phyloP scores from a whole-genome alignment of 2,329 filamentous ascomycete species.

The Xylariaceae sp. region DNA sequence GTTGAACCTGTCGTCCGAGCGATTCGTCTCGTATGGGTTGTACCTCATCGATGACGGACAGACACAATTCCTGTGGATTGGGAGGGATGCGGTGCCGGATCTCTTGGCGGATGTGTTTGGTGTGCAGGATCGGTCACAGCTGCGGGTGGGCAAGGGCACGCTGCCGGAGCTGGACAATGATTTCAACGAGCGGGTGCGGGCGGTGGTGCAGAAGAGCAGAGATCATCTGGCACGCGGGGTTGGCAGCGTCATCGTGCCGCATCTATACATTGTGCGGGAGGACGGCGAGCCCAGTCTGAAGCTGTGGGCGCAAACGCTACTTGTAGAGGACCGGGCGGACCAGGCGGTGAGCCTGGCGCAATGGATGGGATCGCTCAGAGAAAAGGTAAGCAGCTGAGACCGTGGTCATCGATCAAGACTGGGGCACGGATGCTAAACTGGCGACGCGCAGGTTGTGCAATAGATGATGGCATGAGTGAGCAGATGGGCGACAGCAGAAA shows the following conservation, averaged over 20 bases:
- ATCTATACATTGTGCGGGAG: conserved; percentile 89
- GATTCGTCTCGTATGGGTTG: conserved; percentile 81
- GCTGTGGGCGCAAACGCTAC: conserved; percentile 92
- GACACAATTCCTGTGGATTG: conserved; percentile 96
- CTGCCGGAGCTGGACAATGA: conserved; percentile 89
- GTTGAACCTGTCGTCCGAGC: conserved; percentile 81
- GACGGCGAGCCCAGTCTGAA: conserved; percentile 94
- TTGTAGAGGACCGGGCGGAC: conserved; percentile 93
- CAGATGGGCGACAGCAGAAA: too few relatives aligned
- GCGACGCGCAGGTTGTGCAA: conserved; percentile 18
- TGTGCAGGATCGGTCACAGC: conserved; percentile 72
- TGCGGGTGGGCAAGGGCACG: conserved; percentile 87
- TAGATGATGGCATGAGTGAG: too few relatives aligned
- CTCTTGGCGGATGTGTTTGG: conserved; percentile 89
- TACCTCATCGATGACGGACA: conserved; percentile 97
- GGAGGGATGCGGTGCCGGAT: conserved; percentile 86
- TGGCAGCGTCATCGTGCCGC: conserved; percentile 87
- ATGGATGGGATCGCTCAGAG: conserved; percentile 86
- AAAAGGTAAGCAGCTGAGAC: conserved; percentile 71
- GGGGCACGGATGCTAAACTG: conserved; percentile 9
- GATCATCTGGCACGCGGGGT: conserved; percentile 84
- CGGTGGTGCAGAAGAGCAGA: conserved; percentile 85
- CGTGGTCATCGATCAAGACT: conserved; percentile 3
- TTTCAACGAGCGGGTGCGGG: conserved; percentile 90
- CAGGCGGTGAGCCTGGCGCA: conserved; percentile 89